phyloP scores from a whole-genome alignment of 306 rosid genomes.

The Lablab purpureus region DNA sequence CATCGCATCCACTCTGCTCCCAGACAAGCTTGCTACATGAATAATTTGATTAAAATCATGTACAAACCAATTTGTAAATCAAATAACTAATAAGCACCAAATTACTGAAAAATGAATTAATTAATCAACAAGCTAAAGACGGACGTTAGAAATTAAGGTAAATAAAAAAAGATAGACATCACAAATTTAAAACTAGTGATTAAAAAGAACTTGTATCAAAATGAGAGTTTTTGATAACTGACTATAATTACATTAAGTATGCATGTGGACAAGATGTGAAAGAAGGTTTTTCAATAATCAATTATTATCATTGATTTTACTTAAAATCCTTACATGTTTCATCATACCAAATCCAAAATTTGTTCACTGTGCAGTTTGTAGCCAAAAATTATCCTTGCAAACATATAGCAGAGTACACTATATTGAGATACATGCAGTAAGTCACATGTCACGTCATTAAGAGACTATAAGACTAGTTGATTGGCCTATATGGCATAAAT shows the following conservation, averaged over 20 bases:
- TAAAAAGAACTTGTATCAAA: conserved; percentile 5
- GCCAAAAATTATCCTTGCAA: background rate
- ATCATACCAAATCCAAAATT: background rate
- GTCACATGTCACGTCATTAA: conserved; percentile 9
- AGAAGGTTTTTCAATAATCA: no score
- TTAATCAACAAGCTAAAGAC: conserved; percentile 2
- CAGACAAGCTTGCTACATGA: conserved; percentile 78
- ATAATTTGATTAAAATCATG: conserved; percentile 39
- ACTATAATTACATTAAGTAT: conserved; percentile 4
- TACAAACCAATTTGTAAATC: conserved; percentile 36
- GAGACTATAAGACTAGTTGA: conserved; percentile 2
- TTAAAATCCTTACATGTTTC: background rate
- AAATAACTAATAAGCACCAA: conserved; percentile 20
- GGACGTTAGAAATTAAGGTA: conserved; percentile 9
- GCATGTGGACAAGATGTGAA: background rate
- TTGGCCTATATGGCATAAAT: background rate
- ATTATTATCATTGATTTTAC: background rate
- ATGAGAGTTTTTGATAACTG: conserved; percentile 8
- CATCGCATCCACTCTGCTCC: conserved; percentile 67
- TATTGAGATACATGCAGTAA: background rate
- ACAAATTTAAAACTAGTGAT: conserved; percentile 3
- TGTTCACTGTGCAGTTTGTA: background rate
- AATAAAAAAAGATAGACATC: conserved; percentile 5
- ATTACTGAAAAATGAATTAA: background rate
- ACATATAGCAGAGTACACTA: conserved; percentile 16